These are phyloP conservation scores for Xylaria curta DNA, from an alignment of 495 filamentous ascomycete genomes.

Conservation along the genomic window DNA sequence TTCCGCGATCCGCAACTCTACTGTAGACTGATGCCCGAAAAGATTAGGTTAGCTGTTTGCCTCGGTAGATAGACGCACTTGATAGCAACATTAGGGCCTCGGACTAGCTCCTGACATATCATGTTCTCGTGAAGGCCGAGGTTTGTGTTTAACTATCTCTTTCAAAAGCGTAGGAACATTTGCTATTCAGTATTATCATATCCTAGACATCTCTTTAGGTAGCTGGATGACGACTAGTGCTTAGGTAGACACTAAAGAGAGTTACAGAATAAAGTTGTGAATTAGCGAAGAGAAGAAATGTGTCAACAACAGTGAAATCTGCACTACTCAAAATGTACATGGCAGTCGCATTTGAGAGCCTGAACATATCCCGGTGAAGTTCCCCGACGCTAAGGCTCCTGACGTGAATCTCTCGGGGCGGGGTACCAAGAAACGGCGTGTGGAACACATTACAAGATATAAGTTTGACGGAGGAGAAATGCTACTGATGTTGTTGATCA, in stretches of 20 bases:
- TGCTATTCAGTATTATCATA: neutral
- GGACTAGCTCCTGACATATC: neutral
- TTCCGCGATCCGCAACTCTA: neutral
- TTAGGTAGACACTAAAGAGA: too few relatives aligned
- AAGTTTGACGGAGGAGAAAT: neutral
- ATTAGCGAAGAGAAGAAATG: neutral
- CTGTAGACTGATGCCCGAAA: neutral
- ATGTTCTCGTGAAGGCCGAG: neutral
- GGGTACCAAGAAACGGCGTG: slow-evolving; percentile 8
- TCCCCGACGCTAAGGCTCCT: neutral
- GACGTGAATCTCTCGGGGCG: neutral
- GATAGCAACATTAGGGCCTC: neutral
- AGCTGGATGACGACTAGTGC: neutral
- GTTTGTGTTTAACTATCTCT: neutral
- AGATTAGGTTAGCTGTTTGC: neutral
- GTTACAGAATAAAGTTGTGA: too few relatives aligned
- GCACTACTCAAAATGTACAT: neutral
- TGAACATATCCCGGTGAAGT: neutral
- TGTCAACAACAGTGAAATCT: neutral
- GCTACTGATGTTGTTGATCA: neutral
- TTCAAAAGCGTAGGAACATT: neutral
- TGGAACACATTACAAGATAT: neutral
- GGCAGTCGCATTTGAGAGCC: neutral
- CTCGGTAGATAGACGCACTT: neutral
- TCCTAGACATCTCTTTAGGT: neutral